phyloP scores from a whole-genome alignment of 352 stramenopile genomes.

The Phytopythium litorale region DNA sequence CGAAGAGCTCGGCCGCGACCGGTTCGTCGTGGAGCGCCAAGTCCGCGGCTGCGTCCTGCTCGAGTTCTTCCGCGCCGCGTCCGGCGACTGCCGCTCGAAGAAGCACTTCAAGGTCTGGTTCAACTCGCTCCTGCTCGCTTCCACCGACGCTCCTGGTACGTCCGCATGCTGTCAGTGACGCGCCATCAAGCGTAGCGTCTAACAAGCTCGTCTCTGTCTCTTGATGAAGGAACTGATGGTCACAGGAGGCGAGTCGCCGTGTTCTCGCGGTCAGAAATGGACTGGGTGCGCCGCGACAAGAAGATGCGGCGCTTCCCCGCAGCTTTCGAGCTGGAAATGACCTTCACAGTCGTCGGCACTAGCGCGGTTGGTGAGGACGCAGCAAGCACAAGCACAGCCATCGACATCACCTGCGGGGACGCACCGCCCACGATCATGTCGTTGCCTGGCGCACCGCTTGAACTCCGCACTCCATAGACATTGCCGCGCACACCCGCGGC shows the following conservation, averaged over 20 bases:
- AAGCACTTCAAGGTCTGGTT: constrained; percentile 81
- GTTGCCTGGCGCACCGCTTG: neutral
- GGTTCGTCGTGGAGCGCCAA: constrained; percentile 40
- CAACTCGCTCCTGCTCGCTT: constrained; percentile 45
- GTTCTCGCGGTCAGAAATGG: constrained; percentile 50
- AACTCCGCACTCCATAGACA: neutral
- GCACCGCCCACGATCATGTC: neutral
- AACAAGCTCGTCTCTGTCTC: neutral
- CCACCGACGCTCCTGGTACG: neutral
- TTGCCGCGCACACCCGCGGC: too few relatives aligned
- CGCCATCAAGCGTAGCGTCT: neutral
- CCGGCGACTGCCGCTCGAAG: constrained; percentile 32
- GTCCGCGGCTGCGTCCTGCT: constrained; percentile 52
- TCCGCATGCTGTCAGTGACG: neutral
- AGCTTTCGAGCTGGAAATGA: constrained; percentile 61
- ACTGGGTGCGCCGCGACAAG: constrained; percentile 60
- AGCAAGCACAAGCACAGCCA: constrained; percentile 6
- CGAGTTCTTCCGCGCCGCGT: constrained; percentile 46
- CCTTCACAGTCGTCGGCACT: constrained; percentile 7
- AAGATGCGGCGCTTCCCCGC: constrained; percentile 58
- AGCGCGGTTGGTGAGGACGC: neutral
- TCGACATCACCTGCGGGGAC: neutral
- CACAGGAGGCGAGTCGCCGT: constrained; percentile 15
- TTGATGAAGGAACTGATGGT: neutral
- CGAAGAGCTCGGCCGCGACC: constrained; percentile 43